These are phyloP conservation scores for Trametes polyzona DNA, from an alignment of 1,284 basidiomycete genomes.

Conservation along the genomic window DNA sequence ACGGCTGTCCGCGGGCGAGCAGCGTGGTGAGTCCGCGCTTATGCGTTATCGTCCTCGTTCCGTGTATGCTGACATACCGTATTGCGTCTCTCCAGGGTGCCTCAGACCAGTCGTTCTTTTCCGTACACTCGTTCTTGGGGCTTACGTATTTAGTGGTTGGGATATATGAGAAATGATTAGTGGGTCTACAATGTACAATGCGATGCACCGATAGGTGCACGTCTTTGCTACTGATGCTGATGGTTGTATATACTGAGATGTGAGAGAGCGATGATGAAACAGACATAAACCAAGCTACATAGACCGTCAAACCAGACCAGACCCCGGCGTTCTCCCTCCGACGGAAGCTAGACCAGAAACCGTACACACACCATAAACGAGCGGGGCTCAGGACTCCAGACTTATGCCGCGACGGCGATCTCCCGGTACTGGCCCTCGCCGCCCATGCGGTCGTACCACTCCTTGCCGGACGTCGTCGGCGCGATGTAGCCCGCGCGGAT, in stretches of 20 bases:
- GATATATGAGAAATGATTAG: not conserved
- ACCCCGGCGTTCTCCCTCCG: too few relatives aligned
- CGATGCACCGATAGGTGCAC: constrained; percentile 1
- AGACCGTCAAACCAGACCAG: too few relatives aligned
- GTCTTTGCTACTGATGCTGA: not conserved
- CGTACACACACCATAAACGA: too few relatives aligned
- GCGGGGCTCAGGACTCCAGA: too few relatives aligned
- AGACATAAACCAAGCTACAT: too few relatives aligned
- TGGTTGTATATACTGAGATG: too few relatives aligned
- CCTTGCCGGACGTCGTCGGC: constrained; percentile 74
- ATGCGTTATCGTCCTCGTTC: not conserved
- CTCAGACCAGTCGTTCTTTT: not conserved
- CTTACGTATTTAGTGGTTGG: not conserved
- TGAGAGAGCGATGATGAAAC: too few relatives aligned
- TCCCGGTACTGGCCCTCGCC: constrained; percentile 63
- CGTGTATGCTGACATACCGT: not conserved
- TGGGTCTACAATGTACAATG: constrained; percentile 10
- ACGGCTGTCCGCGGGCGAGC: constrained; percentile 19
- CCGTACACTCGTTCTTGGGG: not conserved
- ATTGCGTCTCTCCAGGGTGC: not conserved
- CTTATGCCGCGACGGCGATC: constrained; percentile 25
- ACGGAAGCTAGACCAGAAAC: not conserved
- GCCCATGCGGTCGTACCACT: constrained; percentile 83
- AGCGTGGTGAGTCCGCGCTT: not conserved
- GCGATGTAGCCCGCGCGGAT: constrained; percentile 87